Conservation (phyloP, 2,329 filamentous ascomycete species). For the Mycogone perniciosa region DNA sequence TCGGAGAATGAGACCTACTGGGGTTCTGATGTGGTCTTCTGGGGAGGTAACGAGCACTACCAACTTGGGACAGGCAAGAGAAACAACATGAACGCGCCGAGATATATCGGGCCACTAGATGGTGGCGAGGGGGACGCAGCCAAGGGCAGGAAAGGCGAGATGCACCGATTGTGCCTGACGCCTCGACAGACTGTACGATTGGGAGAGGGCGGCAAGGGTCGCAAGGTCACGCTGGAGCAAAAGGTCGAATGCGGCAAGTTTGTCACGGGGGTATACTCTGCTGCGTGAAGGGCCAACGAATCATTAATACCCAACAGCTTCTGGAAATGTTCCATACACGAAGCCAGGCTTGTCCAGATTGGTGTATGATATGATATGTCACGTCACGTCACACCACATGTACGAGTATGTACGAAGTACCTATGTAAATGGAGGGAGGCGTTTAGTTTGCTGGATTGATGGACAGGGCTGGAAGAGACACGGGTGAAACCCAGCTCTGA, state of each 20-base stretch:
- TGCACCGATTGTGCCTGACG: constrained; percentile 73
- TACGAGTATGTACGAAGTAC: too few species aligned
- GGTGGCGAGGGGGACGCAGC: constrained; percentile 50
- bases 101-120: constrained; percentile 74
- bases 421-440: too few species aligned
- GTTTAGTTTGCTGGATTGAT: too few species aligned
- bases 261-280: constrained; percentile 78
- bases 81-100: constrained; percentile 69
- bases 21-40: constrained; percentile 85
- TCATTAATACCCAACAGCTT: too few species aligned
- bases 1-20: constrained; percentile 71
- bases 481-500: too few species aligned
- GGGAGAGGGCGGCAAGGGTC: constrained; percentile 51
- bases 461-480: too few species aligned
- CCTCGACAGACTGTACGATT: constrained; percentile 65
- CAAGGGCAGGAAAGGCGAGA: constrained; percentile 53
- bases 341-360: too few species aligned
- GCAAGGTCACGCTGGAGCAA: constrained; percentile 74
- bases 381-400: too few species aligned
- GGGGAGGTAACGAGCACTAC: constrained; percentile 91
- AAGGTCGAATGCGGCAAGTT: constrained; percentile 79
- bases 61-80: constrained; percentile 89
- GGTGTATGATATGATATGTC: too few species aligned
- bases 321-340: too few species aligned
- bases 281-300: constrained; percentile 18